Evolutionary conservation across 139 green algal species (phyloP).

Genomic region (Haematococcus lacustris): DNA sequence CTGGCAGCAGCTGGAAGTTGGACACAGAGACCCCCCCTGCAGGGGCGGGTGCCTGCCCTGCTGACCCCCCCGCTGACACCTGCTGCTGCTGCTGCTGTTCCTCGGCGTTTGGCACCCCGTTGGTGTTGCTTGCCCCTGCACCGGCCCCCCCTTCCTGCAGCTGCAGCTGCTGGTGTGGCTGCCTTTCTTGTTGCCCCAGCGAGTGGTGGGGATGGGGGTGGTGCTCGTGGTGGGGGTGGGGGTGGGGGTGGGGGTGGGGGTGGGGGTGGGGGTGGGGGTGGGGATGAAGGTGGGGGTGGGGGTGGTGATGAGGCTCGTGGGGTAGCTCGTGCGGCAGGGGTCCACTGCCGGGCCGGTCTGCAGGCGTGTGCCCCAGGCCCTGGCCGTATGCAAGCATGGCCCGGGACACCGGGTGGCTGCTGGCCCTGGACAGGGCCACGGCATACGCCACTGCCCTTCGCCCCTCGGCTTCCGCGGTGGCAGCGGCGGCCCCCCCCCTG

Average conservation of each 20-base stretch:
- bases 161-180: too few relatives aligned
- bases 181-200: too few relatives aligned
- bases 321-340: background rate
- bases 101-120: too few relatives aligned
- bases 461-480: background rate
- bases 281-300: background rate
- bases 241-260: background rate
- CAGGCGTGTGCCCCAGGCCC: too few relatives aligned
- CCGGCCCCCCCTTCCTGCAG: too few relatives aligned
- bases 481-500: background rate
- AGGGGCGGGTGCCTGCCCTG: too few relatives aligned
- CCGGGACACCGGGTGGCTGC: conserved; percentile 41
- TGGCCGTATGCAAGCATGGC: too few relatives aligned
- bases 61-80: too few relatives aligned
- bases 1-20: background rate
- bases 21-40: too few relatives aligned
- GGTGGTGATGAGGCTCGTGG: background rate
- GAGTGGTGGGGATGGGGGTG: conserved; percentile 8
- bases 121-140: too few relatives aligned
- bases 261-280: background rate
- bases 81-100: too few relatives aligned
- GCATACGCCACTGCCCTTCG: conserved; percentile 14
- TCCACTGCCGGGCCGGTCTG: too few relatives aligned
- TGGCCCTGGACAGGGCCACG: conserved; percentile 31
- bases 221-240: background rate